Base-by-base conservation (phyloP, 805 yeast species). In the Candida insectalens region DNA sequence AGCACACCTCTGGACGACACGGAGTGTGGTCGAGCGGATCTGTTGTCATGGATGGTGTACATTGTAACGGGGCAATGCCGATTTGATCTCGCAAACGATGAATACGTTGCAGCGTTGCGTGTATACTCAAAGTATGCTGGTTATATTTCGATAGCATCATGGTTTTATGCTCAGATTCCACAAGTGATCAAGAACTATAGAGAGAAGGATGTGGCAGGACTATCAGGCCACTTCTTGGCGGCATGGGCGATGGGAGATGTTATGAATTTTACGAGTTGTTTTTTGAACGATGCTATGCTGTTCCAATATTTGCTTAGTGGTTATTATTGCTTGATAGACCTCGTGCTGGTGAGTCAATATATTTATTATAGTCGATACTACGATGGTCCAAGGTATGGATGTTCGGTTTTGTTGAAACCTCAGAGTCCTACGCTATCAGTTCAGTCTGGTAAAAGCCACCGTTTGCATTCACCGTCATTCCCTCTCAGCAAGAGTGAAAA, bases 121-220 rank as follows among this genome's bases (percentile, higher is more conserved):
- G 37, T 43, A 23, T 39, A 21, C 14, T 57, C 65, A 8, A 36
- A 37, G 29, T 30, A 46, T 18, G 33, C 59, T 1, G 63, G 60
- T 2, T 52, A 50, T 21, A 33, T 61, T 13, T 74, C 81, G 3
- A 56, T 74, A 25, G 53, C 58, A 5, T 65, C 77, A 38, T 80
- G 89, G 88, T 59, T 78, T 23, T 74, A 78, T 51, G 88, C 88
- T 3, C 88, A 79, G 51, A 47, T 75, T 13, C 88, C 88, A 1
- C 89, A 80, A 48, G 76, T 79, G 9, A 54, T 67, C 37, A 62
- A 68, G 44, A 80, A 79, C 49, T 75, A 74, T 50, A 53, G 57
- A 10, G 62, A 62, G 44, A 69, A 74, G 40, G 69, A 82, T 2
- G 82, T 82, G 4, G 83, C 72, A 14, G 88, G 88, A 3, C 62